Evolutionary conservation across 2,329 filamentous ascomycete genomes (phyloP).

Genomic region (Fusarium musae): DNA sequence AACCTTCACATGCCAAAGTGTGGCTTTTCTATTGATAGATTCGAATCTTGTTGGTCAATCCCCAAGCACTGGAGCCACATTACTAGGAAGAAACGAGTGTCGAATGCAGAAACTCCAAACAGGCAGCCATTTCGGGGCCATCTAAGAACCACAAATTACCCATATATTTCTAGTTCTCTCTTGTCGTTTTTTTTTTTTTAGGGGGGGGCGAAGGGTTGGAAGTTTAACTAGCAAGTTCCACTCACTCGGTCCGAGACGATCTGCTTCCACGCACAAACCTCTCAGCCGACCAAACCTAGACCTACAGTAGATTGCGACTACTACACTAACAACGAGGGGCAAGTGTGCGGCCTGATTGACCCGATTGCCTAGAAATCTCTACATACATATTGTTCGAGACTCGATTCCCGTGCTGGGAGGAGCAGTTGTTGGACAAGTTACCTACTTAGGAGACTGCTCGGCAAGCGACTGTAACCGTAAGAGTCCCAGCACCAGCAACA

Average conservation of each 20-base stretch:
- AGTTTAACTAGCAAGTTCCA: conserved; percentile 11
- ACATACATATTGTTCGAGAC: not conserved
- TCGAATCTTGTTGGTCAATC: conserved; percentile 4
- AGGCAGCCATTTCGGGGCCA: conserved; percentile 18
- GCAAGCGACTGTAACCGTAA: not conserved
- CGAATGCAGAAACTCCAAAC: conserved; percentile 31
- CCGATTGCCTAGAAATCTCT: conserved; percentile 6
- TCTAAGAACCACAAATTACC: conserved; percentile 19
- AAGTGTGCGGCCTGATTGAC: conserved; percentile 4
- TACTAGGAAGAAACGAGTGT: conserved; percentile 35
- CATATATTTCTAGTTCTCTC: conserved; percentile 17
- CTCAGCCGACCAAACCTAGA: conserved; percentile 9
- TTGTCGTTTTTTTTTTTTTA: conserved; percentile 1
- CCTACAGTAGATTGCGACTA: not conserved
- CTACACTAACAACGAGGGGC: conserved; percentile 17
- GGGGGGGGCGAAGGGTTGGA: not conserved
- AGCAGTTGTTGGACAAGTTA: not conserved
- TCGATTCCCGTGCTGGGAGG: conserved; percentile 7
- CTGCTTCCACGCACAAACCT: conserved; percentile 7
- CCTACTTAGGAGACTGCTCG: not conserved
- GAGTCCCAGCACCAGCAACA: not conserved
- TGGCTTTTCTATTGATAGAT: conserved; percentile 15
- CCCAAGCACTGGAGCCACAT: conserved; percentile 12
- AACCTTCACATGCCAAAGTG: conserved; percentile 39
- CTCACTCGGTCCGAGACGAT: conserved; percentile 19